These are phyloP conservation scores for Apiotrichum siamense DNA, from an alignment of 1,284 basidiomycete species.

Conservation along the genomic window DNA sequence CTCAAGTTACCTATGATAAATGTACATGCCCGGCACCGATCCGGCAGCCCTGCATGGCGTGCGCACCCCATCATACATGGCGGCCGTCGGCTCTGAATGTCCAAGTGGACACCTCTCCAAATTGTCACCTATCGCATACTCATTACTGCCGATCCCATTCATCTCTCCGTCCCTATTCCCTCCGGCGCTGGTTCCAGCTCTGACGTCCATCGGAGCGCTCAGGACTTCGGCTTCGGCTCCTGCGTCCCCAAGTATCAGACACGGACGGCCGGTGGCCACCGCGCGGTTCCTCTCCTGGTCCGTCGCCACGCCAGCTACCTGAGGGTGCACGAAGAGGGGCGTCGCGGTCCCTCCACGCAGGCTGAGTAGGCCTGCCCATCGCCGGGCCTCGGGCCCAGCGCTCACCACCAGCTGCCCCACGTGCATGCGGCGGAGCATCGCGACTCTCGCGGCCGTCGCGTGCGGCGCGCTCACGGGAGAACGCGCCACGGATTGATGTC, in stretches of 20 bases:
- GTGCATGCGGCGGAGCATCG: slow-evolving; percentile 5
- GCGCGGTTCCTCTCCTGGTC: slow-evolving; percentile 6
- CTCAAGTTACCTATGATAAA: too few species aligned
- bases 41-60: too few species aligned
- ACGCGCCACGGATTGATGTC: background rate
- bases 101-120: too few species aligned
- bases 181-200: slow-evolving; percentile 3
- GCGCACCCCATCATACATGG: too few species aligned
- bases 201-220: slow-evolving; percentile 6
- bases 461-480: background rate
- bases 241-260: slow-evolving; percentile 1
- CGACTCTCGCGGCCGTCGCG: background rate
- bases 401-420: too few species aligned
- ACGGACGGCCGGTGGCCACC: background rate
- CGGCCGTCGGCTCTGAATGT: too few species aligned
- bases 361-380: background rate
- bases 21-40: too few species aligned
- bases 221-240: slow-evolving; percentile 16
- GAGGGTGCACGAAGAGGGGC: slow-evolving; percentile 5
- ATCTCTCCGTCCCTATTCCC: too few species aligned
- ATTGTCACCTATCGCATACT: too few species aligned
- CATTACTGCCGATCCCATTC: too few species aligned
- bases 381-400: background rate
- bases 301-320: slow-evolving; percentile 20
- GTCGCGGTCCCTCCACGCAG: slow-evolving; percentile 7